Base-by-base conservation (phyloP, 2,329 filamentous ascomycete genomes). In the Hortaea werneckii region DNA sequence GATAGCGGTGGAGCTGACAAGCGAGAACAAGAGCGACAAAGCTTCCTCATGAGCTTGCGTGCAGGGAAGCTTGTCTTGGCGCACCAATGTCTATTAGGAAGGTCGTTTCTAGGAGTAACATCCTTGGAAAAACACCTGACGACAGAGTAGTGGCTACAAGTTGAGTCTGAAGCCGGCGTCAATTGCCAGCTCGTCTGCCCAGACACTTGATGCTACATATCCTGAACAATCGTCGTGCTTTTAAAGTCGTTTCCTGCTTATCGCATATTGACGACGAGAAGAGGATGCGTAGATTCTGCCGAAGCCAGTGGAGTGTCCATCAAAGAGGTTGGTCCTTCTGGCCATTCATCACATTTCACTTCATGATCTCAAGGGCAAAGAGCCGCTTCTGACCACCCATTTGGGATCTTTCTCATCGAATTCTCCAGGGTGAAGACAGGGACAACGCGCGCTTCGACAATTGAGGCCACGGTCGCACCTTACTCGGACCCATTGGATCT, bases 361-460 rank as follows among this genome's bases (percentile, higher is more conserved):
- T 13, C 28, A 6, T 5, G 30, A 13, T 29, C 32, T 43, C 4
- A 27, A 9, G 7, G 42, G 42, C 34, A 44, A 3, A 6, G 11
- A 11, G 5, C 42, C 42, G 8, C n/a, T n/a, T 28, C 40, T 37
- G 3, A 44, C 34, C 12, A 40, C 12, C 35, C 34, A 44, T 2
- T 20, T 11, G n/a, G 12, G 6, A 30, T 44, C 42, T 2, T 5
- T 28, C 37, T 44, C 42, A n/a, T 39, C 35, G 35, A 34, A 44
- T 29, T 44, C 7, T 6, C 42, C 42, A 5, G 26, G 34, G 20
- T 44, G 45, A 13, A 47, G 28, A 12, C 45, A 44, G 9, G 41
- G 45, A 37, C 41, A 47, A 6, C 45, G 26, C 12, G 41, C 29
- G 34, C 35, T 40, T 28, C 44, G 11, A 32, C 44, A 46, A 12